Conservation (phyloP, 2,329 filamentous ascomycete genomes). For the Allantophomopsis lycopodina region DNA sequence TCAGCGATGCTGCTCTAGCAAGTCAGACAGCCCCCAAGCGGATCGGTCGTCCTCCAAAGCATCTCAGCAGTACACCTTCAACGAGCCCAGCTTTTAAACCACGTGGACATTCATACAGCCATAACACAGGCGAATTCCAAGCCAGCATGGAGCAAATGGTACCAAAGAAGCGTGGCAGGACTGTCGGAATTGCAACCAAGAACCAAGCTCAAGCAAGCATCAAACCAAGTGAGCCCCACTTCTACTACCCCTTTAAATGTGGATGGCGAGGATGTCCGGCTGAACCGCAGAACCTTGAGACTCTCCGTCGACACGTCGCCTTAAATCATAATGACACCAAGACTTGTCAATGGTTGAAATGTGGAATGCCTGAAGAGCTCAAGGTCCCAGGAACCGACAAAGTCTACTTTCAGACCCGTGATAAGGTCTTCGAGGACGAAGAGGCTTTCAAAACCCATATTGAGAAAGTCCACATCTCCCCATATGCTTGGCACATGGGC, state of each 20-base stretch:
- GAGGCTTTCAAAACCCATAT: slow-evolving; percentile 33
- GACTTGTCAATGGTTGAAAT: slow-evolving; percentile 25
- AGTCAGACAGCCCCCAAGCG: too few species aligned
- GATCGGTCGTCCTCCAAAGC: too few species aligned
- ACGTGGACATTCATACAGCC: neutral
- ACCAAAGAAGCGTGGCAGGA: neutral
- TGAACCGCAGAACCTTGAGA: slow-evolving; percentile 48
- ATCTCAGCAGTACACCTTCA: too few species aligned
- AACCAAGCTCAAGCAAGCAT: neutral
- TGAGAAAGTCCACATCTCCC: slow-evolving; percentile 36
- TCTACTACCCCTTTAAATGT: slow-evolving; percentile 37
- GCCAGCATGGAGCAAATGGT: neutral
- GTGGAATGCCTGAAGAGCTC: slow-evolving; percentile 11
- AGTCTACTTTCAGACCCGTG: neutral
- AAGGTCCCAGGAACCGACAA: neutral
- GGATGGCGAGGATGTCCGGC: slow-evolving; percentile 46
- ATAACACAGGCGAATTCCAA: neutral
- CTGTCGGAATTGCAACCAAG: neutral
- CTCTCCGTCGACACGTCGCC: slow-evolving; percentile 37
- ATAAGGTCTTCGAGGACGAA: slow-evolving; percentile 8
- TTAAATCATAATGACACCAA: slow-evolving; percentile 28
- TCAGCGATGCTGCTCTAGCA: too few species aligned
- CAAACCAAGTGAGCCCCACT: slow-evolving; percentile 22
- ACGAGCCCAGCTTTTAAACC: neutral
- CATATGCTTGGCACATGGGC: slow-evolving; percentile 42